Base-by-base conservation (phyloP, 2,329 filamentous ascomycete species). In the Sphaerulina musiva region DNA sequence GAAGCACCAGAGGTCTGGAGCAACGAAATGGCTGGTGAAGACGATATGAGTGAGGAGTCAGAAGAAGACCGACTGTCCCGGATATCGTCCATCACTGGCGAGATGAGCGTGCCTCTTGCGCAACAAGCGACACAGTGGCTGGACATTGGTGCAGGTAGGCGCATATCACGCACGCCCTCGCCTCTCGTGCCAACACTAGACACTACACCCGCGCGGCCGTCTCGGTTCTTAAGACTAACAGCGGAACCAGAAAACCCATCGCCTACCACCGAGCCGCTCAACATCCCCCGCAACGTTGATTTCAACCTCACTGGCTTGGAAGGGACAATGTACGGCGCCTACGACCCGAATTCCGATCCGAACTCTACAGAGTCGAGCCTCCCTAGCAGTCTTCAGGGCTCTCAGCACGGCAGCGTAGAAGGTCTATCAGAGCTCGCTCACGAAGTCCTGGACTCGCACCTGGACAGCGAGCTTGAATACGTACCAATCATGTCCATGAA, bases 401-500 rank as follows among this genome's bases (percentile, higher is more conserved):
- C 34, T 17, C 59, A 59, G 32, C 54, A 53, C 32, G 59, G 57
- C 31, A 65, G 82, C 3, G 83, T 81, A 0, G 71, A 85, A 38
- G 82, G 85, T 32, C 54, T 67, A 39, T 54, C 60, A 17, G 57
- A 60, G 12, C 45, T 63, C 12, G 66, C 67, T 8, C 65, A 81
- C 76, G 67, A 70, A 47, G 55, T 70, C 4, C 61, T 71, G 10
- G 83, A 87, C 58, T 82, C 86, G 58, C 77, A 82, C 1, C 83
- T 89, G 56, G 86, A 89, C 36, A 89, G 95, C 63, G 91, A 97
- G 68, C 89, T 89, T 70, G 89, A 87, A 36, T 95, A 93, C 66
- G 92, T 97, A 12, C 93, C 93, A 12, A 90, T 91, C 72, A 87
- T 98, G 73, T 95, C 92, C 0, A 79, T 95, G 36, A 81, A 86